A percentile compares a stretch with the other conserved stretches of the same genome.
phyloP scores from a whole-genome alignment of 768 basidiomycete species.

The Hebeloma cylindrosporum region DNA sequence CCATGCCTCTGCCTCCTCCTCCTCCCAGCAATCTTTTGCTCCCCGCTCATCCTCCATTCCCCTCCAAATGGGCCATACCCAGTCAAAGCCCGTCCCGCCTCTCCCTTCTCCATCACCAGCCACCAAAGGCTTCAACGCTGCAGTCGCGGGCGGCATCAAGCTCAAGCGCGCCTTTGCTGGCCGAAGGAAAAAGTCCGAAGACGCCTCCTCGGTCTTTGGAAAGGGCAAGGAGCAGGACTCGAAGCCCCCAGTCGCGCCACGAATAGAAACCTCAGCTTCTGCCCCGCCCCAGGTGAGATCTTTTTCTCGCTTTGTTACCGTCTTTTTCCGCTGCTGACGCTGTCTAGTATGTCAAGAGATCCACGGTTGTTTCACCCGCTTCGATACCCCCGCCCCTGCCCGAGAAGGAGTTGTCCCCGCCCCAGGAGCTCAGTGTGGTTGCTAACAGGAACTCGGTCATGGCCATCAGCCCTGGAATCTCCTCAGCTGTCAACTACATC shows the following conservation, averaged over 20 bases:
- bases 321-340: too few relatives aligned
- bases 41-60: conserved; percentile 28
- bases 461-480: conserved; percentile 55
- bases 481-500: conserved; percentile 58
- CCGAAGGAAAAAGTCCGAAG: conserved; percentile 59
- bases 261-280: conserved; percentile 1
- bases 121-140: conserved; percentile 35
- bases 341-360: conserved; percentile 12
- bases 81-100: conserved; percentile 24
- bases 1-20: too few relatives aligned
- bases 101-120: conserved; percentile 21
- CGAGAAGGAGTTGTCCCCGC: conserved; percentile 12
- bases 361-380: conserved; percentile 16
- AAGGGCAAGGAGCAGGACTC: conserved; percentile 11
- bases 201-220: conserved; percentile 32
- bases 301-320: conserved; percentile 14
- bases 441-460: conserved; percentile 52
- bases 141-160: conserved; percentile 46
- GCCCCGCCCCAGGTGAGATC: conserved; percentile 3
- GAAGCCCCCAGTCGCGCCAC: conserved; percentile 9
- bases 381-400: conserved; percentile 23
- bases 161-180: conserved; percentile 59
- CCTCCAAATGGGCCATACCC: conserved; percentile 27
- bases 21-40: too few relatives aligned
- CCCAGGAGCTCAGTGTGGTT: conserved; percentile 12